A percentile compares a stretch with the other conserved stretches of the same genome.
These are phyloP conservation scores for Aspergillus saccharolyticus DNA, from an alignment of 495 filamentous ascomycete genomes.

Conservation along the genomic window DNA sequence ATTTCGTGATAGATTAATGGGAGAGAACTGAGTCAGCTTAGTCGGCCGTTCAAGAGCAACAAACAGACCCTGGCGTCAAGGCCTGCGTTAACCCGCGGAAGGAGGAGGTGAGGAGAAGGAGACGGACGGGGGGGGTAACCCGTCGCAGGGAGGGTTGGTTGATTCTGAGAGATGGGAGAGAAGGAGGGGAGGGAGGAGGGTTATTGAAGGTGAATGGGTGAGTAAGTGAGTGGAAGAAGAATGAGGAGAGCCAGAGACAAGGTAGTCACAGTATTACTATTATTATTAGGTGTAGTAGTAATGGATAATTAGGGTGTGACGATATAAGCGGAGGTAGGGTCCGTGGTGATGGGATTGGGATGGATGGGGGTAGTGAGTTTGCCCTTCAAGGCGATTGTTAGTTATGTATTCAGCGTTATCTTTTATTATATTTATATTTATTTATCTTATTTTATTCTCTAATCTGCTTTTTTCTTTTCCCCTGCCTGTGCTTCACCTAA, in stretches of 20 bases:
- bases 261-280: background rate
- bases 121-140: background rate
- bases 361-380: background rate
- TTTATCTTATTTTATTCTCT: no score
- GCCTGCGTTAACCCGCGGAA: background rate
- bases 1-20: background rate
- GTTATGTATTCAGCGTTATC: no score
- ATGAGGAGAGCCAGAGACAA: background rate
- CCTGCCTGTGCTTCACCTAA: no score
- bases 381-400: no score
- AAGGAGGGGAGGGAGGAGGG: background rate
- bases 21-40: constrained; percentile 3
- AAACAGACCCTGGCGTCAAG: constrained; percentile 1
- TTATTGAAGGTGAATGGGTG: background rate
- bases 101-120: background rate
- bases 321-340: background rate
- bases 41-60: constrained; percentile 6
- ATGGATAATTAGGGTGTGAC: background rate
- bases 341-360: background rate
- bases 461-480: no score
- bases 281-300: background rate
- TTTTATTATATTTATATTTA: no score
- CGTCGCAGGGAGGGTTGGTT: constrained; percentile 1
- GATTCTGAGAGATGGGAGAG: no score
- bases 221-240: background rate